phyloP scores from a whole-genome alignment of 441 rosid species.

The Syzygium malaccense region DNA sequence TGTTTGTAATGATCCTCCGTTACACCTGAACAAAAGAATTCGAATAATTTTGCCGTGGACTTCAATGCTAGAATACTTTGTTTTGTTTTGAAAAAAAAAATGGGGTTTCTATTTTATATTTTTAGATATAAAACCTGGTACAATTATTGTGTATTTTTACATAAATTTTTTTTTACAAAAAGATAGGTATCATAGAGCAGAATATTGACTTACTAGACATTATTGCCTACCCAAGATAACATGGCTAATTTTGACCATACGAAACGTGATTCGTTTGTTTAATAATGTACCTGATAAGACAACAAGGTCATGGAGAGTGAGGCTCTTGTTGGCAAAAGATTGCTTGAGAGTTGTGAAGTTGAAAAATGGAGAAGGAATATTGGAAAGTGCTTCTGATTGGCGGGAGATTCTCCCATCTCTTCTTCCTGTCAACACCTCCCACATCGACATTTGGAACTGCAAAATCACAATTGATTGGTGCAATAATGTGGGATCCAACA shows the following conservation, averaged over 20 bases:
- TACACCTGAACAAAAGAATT: background rate
- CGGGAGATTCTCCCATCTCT: constrained; percentile 50
- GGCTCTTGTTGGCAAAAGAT: constrained; percentile 36
- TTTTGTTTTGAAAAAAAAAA: background rate
- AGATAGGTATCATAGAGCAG: background rate
- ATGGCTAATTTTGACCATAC: background rate
- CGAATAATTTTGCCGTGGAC: background rate
- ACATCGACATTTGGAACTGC: constrained; percentile 36
- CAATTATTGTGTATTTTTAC: background rate
- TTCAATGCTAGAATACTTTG: background rate
- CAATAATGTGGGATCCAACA: background rate
- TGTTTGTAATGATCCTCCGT: background rate
- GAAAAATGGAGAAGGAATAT: constrained; percentile 40
- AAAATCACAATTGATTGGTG: background rate
- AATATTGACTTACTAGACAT: background rate
- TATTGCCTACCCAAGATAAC: background rate
- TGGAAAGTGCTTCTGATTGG: constrained; percentile 27
- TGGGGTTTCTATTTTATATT: background rate
- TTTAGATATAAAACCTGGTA: background rate
- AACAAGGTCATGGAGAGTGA: constrained; percentile 49
- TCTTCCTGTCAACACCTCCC: constrained; percentile 60
- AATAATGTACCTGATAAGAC: constrained; percentile 43
- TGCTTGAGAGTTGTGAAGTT: constrained; percentile 40
- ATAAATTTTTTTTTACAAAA: background rate
- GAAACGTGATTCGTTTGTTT: background rate